These are phyloP conservation scores for Ustilago xerochloae DNA, from an alignment of 1,284 basidiomycete genomes.

Conservation along the genomic window DNA sequence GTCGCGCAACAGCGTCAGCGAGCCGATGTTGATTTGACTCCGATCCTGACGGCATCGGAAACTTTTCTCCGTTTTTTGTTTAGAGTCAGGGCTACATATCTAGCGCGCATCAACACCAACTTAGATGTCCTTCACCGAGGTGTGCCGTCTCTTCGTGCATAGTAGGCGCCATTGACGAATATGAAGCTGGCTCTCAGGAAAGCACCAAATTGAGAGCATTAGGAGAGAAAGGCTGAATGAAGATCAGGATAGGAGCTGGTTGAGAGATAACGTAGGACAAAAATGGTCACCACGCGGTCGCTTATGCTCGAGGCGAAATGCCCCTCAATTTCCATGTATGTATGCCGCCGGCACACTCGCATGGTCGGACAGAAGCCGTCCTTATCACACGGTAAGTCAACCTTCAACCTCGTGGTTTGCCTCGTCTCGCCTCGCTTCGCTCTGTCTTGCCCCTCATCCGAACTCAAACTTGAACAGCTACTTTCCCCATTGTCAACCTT, in stretches of 20 bases:
- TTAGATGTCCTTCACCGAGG: neutral
- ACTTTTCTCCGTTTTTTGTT: neutral
- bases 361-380: too few species aligned
- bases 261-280: neutral
- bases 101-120: neutral
- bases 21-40: neutral
- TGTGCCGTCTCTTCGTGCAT: neutral
- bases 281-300: neutral
- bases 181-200: too few species aligned
- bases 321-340: neutral
- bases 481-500: neutral
- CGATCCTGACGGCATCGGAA: constrained; percentile 1
- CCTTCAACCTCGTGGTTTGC: neutral
- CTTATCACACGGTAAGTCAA: constrained; percentile 1
- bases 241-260: neutral
- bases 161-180: too few species aligned
- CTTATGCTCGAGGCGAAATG: neutral
- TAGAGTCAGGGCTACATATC: neutral
- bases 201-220: too few species aligned
- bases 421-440: constrained; percentile 4
- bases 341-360: constrained; percentile 5
- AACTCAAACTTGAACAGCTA: neutral
- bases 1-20: too few species aligned
- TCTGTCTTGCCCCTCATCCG: neutral
- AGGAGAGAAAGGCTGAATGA: neutral